Conservation (phyloP, 1,284 basidiomycete species). For the Sporisorium scitamineum region DNA sequence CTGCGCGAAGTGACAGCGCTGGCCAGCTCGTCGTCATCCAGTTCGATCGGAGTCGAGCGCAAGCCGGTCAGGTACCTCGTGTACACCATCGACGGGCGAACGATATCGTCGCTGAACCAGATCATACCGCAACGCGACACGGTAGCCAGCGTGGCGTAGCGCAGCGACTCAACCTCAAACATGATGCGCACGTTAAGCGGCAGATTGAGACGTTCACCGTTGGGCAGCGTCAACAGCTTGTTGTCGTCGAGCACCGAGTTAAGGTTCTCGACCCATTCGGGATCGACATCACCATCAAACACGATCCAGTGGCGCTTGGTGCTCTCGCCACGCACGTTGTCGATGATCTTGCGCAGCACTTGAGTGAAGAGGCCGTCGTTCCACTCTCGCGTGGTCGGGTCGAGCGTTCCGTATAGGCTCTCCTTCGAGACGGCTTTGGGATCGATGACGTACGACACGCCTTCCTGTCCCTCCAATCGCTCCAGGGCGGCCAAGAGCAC, state of each 20-base stretch:
- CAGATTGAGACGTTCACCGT: conserved; percentile 96
- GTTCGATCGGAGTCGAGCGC: conserved; percentile 82
- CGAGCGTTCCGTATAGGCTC: conserved; percentile 94
- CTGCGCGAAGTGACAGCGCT: conserved; percentile 72
- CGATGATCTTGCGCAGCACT: conserved; percentile 95
- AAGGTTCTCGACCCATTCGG: conserved; percentile 99
- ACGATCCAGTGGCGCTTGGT: conserved; percentile 98
- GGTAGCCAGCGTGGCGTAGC: conserved; percentile 95
- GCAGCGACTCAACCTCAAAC: conserved; percentile 99
- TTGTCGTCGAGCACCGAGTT: conserved; percentile 97
- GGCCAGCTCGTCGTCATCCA: conserved; percentile 82
- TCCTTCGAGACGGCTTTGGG: conserved; percentile 99
- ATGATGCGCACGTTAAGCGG: conserved; percentile 98
- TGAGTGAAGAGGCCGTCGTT: conserved; percentile 99
- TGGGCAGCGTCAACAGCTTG: conserved; percentile 95
- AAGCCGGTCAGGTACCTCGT: conserved; percentile 86
- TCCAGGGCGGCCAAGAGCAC: conserved; percentile 91
- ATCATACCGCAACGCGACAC: conserved; percentile 99
- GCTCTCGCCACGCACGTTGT: conserved; percentile 97
- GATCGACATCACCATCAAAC: conserved; percentile 99
- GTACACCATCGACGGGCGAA: conserved; percentile 91
- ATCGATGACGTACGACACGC: conserved; percentile 95
- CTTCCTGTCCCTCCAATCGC: conserved; percentile 89
- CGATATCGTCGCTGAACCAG: conserved; percentile 98
- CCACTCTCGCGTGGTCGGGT: conserved; percentile 98